These are phyloP conservation scores for Pythium insidiosum DNA, from an alignment of 352 stramenopile genomes.

Conservation along the genomic window DNA sequence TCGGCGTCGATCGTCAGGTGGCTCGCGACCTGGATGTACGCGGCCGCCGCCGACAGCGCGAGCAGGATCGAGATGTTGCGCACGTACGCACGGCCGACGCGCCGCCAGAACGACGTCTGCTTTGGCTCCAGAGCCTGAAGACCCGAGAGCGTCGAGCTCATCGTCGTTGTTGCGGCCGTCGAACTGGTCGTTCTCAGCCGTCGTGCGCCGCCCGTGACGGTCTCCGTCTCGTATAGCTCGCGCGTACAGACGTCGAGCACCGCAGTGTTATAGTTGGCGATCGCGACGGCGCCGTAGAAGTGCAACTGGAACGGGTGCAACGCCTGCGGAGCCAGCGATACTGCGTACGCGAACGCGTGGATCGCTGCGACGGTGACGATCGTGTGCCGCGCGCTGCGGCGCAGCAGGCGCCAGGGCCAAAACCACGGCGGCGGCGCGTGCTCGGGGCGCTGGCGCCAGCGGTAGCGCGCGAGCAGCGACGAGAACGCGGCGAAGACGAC, in stretches of 20 bases:
- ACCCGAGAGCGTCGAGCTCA: too few relatives aligned
- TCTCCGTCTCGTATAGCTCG: constrained; percentile 3
- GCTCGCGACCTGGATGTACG: background rate
- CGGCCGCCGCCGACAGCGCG: background rate
- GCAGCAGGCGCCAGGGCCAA: constrained; percentile 4
- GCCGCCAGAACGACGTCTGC: background rate
- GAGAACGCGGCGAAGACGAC: background rate
- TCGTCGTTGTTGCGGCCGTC: background rate
- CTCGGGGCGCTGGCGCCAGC: background rate
- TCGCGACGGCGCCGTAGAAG: background rate
- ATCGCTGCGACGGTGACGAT: background rate
- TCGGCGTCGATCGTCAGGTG: background rate
- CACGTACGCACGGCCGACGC: background rate
- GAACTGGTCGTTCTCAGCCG: too few relatives aligned
- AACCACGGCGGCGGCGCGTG: background rate
- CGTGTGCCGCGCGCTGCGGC: background rate
- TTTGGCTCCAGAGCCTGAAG: too few relatives aligned
- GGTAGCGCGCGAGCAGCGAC: constrained; percentile 1
- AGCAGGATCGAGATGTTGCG: background rate
- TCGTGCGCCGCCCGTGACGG: background rate
- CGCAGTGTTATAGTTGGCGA: background rate
- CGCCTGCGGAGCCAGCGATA: background rate
- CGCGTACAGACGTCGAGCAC: background rate
- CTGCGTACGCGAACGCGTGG: constrained; percentile 1
- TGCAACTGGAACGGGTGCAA: constrained; percentile 1